Evolutionary conservation across 2,329 filamentous ascomycete species (phyloP), one percentile per base, ranked within the genome.

Genomic region (Apiospora malaysiana): DNA sequence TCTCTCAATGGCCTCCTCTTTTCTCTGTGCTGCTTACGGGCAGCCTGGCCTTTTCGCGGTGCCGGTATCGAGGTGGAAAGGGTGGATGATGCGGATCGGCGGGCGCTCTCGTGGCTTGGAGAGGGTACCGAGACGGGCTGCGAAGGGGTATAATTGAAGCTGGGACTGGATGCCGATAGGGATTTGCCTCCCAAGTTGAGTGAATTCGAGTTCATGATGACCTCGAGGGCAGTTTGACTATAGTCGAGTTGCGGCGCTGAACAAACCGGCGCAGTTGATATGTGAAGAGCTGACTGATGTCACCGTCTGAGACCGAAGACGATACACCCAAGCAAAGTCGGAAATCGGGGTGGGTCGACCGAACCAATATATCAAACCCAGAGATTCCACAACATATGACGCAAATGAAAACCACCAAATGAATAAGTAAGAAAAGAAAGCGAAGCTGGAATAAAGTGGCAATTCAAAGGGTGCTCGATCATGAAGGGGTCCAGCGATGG

Each of bases 1-100:
- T 78, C 72, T 65, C 71, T 71, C 70, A 88, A 86, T 66, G 94
- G 93, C 78, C 91, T 91, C 77, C 91, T 92, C 78, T 94, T 93
- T 74, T 90, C 90, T 80, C 94, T 94, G 83, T 98, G 94, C 81
- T 96, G 94, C 80, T 92, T 95, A 81, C 92, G 92, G 69, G 88
- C 86, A 63, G 85, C 85, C 83, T 98, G 95, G 69, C 87, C 90
- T 82, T 93, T 97, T 76, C 95, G 89, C 68, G 93, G 89, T 66
- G 88, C 81, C 8, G 84, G 77, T 66, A 77, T 78, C 32, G 81
- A 71, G 49, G 78, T 71, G 18, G 78, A 79, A 43, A 81, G 77
- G 67, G 74, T 81, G 66, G 78, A 79, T 72, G 82, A 81, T 56
- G 81, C 80, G 32, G 84, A 82, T 65, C 87, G 86, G 40, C 87